phyloP scores from a whole-genome alignment of 2,329 filamentous ascomycete genomes.

The Talaromyces funiculosus region DNA sequence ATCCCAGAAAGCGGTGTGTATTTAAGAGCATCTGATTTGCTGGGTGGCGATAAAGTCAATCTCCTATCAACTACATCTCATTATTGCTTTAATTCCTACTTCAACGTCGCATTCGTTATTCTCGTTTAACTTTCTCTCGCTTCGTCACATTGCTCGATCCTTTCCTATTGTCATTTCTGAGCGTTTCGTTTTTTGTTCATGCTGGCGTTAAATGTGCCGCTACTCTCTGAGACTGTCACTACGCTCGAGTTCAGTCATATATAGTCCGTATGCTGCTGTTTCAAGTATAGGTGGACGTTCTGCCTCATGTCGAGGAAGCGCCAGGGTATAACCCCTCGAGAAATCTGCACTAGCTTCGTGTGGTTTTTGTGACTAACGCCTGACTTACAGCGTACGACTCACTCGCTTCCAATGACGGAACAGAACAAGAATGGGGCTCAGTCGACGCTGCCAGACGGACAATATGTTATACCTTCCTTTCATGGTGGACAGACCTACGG shows the following conservation, averaged over 20 bases:
- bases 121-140: neutral
- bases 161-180: neutral
- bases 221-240: neutral
- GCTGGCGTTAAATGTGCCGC: neutral
- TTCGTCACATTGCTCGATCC: neutral
- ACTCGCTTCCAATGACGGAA: slow-evolving; percentile 9
- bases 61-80: neutral
- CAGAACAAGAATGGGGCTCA: neutral
- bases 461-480: neutral
- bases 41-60: neutral
- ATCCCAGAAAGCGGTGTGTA: neutral
- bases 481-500: neutral
- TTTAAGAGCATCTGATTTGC: neutral
- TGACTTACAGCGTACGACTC: neutral
- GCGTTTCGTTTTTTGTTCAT: neutral
- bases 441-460: neutral
- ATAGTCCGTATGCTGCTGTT: neutral
- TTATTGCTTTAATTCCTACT: neutral
- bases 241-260: neutral
- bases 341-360: neutral
- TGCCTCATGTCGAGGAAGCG: neutral
- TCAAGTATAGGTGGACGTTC: neutral
- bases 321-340: neutral
- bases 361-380: neutral
- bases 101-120: neutral